Base-by-base conservation (phyloP, 805 yeast species). In the Candida yuanshanica region DNA sequence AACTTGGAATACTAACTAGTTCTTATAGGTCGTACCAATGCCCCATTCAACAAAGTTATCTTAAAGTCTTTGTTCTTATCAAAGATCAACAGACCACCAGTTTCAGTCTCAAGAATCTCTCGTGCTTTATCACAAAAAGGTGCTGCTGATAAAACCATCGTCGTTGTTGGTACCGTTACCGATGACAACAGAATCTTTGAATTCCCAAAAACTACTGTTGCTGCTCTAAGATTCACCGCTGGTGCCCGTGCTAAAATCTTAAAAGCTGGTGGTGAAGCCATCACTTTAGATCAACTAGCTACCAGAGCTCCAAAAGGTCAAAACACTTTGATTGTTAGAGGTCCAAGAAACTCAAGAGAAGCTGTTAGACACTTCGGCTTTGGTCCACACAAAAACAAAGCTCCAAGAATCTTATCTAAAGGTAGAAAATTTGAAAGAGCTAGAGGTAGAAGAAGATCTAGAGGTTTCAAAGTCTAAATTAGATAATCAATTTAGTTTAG, bases 341-440 rank as follows among this genome's bases (percentile, higher is more conserved):
- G 99, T 73, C 95, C 98, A 77, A 89, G 97, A 86, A 81, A 77
- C 77, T 68, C 95, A 74, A 88, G 99, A 81, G 97, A 93, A 80
- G 97, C 98, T 65, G 98, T 88, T 65, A 88, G 97, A 81, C 98
- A 93, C 85, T 93, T 93, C 70, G 99, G 99, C 74, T 70, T 91
- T 74, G 99, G 99, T 79, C 99, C 99, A 68, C 99, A 93, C 95
- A 88, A 88, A 83, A 76, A 80, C 78, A 93, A 93, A 88, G 98
- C 98, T 67, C 99, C 99, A 77, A 89, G 95, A 80, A 83, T 93
- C 74, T 65, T 74, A 67, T 91, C 98, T 53, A 89, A 79, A 73
- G 99, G 99, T 74, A 93, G 98, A 84, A 93, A 93, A 80, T 93
- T 93, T 83, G 99, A 93, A 83, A 89, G 93, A 77, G 99, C 97